A percentile compares a stretch with the other conserved stretches of the same genome.
Evolutionary conservation across 2,329 filamentous ascomycete genomes (phyloP).

Genomic region (Sporothrix protearum): DNA sequence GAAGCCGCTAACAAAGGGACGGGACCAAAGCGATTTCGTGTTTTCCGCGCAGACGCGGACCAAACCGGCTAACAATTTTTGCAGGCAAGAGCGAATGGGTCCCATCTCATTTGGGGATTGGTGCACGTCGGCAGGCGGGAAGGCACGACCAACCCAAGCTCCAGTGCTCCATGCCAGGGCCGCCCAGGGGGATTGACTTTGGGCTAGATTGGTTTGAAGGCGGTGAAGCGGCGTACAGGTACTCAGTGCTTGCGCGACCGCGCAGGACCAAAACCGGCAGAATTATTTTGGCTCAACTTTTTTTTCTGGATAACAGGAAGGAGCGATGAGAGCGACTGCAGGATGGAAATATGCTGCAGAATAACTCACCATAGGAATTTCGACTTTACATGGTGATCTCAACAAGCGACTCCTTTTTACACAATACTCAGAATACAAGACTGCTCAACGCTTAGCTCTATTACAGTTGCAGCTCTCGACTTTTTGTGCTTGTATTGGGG

Average conservation of each 20-base stretch:
- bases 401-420: neutral
- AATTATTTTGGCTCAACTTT: slow-evolving; percentile 20
- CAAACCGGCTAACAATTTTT: slow-evolving; percentile 26
- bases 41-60: slow-evolving; percentile 27
- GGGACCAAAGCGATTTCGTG: slow-evolving; percentile 10
- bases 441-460: neutral
- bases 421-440: neutral
- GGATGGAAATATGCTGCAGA: neutral
- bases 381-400: neutral
- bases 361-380: neutral
- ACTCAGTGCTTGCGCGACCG: neutral
- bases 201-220: neutral
- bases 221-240: slow-evolving; percentile 12
- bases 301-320: slow-evolving; percentile 11
- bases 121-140: slow-evolving; percentile 5
- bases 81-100: neutral
- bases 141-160: neutral
- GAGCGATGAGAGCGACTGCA: neutral
- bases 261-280: slow-evolving; percentile 22
- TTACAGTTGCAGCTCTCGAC: neutral
- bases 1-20: neutral
- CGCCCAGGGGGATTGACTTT: neutral
- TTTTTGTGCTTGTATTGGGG: neutral
- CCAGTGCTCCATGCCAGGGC: neutral
- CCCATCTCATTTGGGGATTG: neutral